phyloP scores from a whole-genome alignment of 768 basidiomycete species.

The Grammothele lineata region DNA sequence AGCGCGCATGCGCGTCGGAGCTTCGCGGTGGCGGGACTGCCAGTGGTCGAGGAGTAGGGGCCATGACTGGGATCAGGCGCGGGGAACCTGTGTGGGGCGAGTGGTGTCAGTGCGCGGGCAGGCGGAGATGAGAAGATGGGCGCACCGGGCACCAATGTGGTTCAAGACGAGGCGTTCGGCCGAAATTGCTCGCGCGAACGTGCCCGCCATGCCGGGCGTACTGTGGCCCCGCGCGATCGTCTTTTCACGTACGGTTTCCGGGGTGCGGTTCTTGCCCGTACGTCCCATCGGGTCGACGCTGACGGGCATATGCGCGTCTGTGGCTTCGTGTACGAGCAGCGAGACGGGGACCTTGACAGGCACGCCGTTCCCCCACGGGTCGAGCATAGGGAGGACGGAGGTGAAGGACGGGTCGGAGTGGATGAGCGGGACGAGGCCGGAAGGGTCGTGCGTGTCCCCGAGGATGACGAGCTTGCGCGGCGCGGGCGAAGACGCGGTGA shows the following conservation, averaged over 20 bases:
- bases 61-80: constrained; percentile 16
- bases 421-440: constrained; percentile 50
- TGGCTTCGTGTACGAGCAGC: constrained; percentile 84
- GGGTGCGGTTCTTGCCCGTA: constrained; percentile 35
- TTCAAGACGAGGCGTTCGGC: constrained; percentile 68
- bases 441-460: constrained; percentile 73
- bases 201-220: constrained; percentile 72
- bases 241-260: constrained; percentile 34
- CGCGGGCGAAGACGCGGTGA: constrained; percentile 10
- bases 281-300: constrained; percentile 48
- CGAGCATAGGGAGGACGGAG: constrained; percentile 17
- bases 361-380: constrained; percentile 31
- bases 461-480: constrained; percentile 68
- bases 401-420: constrained; percentile 8
- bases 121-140: background rate
- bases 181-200: constrained; percentile 57
- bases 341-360: constrained; percentile 27
- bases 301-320: constrained; percentile 65
- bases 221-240: constrained; percentile 73
- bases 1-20: constrained; percentile 21
- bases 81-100: constrained; percentile 17
- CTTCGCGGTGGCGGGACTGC: constrained; percentile 3
- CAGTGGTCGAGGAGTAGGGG: background rate
- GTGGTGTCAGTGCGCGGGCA: background rate
- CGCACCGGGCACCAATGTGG: constrained; percentile 70